Base-by-base conservation (phyloP, 768 basidiomycete genomes). In the Tylopilus balloui region DNA sequence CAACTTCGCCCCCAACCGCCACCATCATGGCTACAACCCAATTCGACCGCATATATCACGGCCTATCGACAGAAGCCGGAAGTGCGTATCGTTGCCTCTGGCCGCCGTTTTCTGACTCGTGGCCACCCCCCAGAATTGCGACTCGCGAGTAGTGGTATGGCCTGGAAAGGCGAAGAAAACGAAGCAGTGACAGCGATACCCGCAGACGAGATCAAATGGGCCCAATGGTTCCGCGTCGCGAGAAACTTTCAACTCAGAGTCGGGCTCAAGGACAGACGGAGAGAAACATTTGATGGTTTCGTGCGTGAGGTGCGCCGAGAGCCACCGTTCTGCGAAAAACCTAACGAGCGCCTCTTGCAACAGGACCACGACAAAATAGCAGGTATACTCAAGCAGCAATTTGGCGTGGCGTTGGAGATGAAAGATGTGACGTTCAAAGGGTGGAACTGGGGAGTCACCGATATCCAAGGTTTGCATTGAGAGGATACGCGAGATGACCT, bases 361-460 rank as follows among this genome's bases (percentile, higher is more conserved):
- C 60, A 96, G 91, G 95, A 99, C 67, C 87, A 91, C 50, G 96
- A 98, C 50, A 86, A 84, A 54, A 64, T 98, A n/a, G 73, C 84
- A 4, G 71, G 77, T 43, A 65, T 94, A 36, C 69, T 96, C 56
- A 94, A 95, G 69, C 88, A 88, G 53, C 82, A 92, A 69, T 98
- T 92, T 71, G 80, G 78, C 36, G 73, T 95, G 50, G 81, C 87
- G 3, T 73, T 98, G 20, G 96, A 98, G 65, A 79, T 78, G 5
- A 84, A 83, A 66, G 96, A 99, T 56, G 76, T 84, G 15, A 84
- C 89, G 12, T 81, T 94, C 65, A 93, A 90, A 64, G 96, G 96
- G 1, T 98, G 92, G 92, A 98, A 99, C 66, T 98, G 96, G 96
- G 96, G 96, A 5, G 80, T 86, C 25, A 89, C 91, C 2, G 92